These are phyloP conservation scores for Cynara cardunculus DNA, from an alignment of 129 eudicot genomes.

Conservation along the genomic window DNA sequence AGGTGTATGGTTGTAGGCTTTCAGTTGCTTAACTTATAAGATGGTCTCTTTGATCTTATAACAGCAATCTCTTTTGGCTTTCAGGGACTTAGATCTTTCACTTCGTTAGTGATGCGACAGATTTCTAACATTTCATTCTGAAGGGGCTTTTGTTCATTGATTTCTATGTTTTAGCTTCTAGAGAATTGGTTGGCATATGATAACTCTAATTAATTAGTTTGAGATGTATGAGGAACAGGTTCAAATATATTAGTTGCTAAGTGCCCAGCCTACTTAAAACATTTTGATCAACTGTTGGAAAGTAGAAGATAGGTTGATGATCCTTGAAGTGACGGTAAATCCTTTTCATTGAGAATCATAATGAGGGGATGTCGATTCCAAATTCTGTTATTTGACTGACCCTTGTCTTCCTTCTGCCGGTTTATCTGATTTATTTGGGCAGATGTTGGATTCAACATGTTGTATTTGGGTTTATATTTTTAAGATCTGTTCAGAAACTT, in stretches of 20 bases:
- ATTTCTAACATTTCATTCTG: neutral
- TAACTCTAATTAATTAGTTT: conserved; percentile 1
- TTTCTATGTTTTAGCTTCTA: neutral
- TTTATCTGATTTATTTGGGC: conserved; percentile 5
- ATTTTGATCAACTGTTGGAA: conserved; percentile 1
- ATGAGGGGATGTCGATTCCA: neutral
- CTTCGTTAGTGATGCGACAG: neutral
- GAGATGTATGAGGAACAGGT: conserved; percentile 14
- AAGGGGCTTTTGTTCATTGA: conserved; percentile 13
- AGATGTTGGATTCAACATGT: conserved; percentile 16
- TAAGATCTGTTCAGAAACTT: neutral
- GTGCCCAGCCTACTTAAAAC: neutral
- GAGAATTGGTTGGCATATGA: neutral
- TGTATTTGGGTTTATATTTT: neutral
- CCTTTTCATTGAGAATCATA: neutral
- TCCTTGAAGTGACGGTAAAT: conserved; percentile 1
- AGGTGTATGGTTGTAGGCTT: neutral
- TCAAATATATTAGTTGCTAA: neutral
- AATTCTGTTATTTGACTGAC: neutral
- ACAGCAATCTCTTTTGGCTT: neutral
- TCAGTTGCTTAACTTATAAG: neutral
- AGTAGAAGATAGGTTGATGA: conserved; percentile 10
- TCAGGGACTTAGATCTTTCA: neutral
- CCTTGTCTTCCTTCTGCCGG: conserved; percentile 1
- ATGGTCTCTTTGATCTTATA: neutral